Conservation (phyloP, 1,284 basidiomycete genomes). For the Melampsora larici-populina region DNA sequence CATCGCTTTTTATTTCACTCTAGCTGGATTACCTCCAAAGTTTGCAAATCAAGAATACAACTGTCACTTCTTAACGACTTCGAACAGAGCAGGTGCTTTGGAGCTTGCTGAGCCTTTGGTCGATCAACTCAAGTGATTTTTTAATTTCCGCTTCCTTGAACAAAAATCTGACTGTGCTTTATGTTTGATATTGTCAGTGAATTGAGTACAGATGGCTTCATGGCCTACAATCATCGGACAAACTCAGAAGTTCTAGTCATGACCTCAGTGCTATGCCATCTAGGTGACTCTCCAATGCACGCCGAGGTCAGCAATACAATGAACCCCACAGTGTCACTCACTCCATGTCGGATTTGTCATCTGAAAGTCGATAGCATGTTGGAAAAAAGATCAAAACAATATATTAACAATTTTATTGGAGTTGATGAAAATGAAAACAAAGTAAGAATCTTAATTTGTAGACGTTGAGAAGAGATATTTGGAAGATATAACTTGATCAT, state of each 20-base stretch:
- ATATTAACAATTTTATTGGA: not conserved
- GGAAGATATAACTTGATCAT: not conserved
- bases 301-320: no score
- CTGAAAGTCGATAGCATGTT: no score
- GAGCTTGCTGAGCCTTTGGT: conserved; percentile 5
- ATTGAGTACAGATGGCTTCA: no score
- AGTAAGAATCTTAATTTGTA: not conserved
- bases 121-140: not conserved
- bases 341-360: no score
- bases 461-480: not conserved
- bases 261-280: no score
- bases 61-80: not conserved
- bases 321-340: no score
- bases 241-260: no score
- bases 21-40: conserved; percentile 4
- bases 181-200: not conserved
- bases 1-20: not conserved
- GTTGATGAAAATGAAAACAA: not conserved
- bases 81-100: not conserved
- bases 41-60: conserved; percentile 1
- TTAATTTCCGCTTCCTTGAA: not conserved
- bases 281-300: no score
- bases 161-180: not conserved
- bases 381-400: not conserved
- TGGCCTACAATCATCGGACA: no score